Conservation (phyloP, 2,329 filamentous ascomycete genomes). For the Tolypocladium ophioglossoides region DNA sequence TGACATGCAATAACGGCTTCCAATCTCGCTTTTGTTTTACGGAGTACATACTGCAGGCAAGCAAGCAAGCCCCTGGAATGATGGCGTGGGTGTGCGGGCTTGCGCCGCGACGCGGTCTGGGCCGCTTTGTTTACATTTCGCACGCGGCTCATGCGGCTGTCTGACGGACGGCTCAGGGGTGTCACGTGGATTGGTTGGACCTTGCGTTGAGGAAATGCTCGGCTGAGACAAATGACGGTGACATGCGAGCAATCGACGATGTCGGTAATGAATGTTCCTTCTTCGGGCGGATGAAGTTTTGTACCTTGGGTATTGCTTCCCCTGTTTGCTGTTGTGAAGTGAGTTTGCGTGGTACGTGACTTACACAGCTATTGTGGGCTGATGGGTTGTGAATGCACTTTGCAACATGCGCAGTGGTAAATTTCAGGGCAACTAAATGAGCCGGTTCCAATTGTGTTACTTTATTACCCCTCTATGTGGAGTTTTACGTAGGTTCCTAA, state of each 20-base stretch:
- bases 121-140: neutral
- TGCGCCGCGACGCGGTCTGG: neutral
- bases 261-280: neutral
- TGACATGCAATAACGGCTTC: constrained; percentile 2
- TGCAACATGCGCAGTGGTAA: neutral
- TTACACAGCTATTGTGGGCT: neutral
- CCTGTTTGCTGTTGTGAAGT: neutral
- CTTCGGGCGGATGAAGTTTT: neutral
- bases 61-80: neutral
- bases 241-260: neutral
- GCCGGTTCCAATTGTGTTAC: neutral
- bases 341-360: neutral
- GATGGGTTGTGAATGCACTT: neutral
- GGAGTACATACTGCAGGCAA: too few relatives aligned
- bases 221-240: neutral
- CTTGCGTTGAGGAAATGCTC: neutral
- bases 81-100: neutral
- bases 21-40: neutral
- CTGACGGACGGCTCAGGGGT: neutral
- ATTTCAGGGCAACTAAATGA: neutral
- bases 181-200: neutral
- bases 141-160: neutral
- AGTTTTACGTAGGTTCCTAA: neutral
- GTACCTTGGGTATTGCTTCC: neutral
- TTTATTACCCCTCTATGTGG: neutral